Percentiles rank a stretch among this genome's conserved stretches.
Conservation (phyloP, 148 eudicot species). For the Spergularia bocconei region DNA sequence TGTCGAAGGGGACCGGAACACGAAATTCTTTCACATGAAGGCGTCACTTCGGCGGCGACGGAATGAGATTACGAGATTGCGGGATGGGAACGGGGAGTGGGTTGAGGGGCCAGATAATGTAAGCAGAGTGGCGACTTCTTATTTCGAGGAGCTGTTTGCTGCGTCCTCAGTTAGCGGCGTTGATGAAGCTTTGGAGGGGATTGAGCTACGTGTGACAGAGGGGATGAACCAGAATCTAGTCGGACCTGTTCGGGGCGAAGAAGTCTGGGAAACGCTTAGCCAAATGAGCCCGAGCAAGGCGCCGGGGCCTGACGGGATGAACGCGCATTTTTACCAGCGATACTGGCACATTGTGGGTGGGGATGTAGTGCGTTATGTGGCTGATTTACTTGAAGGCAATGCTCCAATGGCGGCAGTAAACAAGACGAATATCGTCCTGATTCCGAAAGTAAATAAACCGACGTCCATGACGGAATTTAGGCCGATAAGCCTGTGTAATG, state of each 20-base stretch:
- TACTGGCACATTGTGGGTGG: background rate
- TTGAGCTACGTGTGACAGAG: background rate
- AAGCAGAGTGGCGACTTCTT: background rate
- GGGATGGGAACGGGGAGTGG: background rate
- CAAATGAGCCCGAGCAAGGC: background rate
- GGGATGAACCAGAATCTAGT: background rate
- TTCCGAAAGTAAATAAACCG: background rate
- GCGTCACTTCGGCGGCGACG: background rate
- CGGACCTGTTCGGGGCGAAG: background rate
- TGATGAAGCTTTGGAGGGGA: background rate
- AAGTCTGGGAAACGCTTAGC: background rate
- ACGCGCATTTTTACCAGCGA: too few relatives aligned
- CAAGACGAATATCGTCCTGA: too few relatives aligned
- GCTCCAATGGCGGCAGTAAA: too few relatives aligned
- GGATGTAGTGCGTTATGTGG: background rate
- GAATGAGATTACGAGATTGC: too few relatives aligned
- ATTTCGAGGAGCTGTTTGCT: background rate
- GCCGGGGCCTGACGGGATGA: background rate
- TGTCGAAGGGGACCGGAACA: background rate
- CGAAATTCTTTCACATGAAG: too few relatives aligned
- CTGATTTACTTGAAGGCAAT: background rate
- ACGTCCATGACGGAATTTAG: background rate
- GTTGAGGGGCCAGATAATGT: background rate
- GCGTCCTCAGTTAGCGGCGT: background rate
- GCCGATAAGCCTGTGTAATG: background rate